Evolutionary conservation across 169 alveolate species (phyloP), one percentile per base, ranked within the genome.

Genomic region (Ichthyophthirius multifiliis): DNA sequence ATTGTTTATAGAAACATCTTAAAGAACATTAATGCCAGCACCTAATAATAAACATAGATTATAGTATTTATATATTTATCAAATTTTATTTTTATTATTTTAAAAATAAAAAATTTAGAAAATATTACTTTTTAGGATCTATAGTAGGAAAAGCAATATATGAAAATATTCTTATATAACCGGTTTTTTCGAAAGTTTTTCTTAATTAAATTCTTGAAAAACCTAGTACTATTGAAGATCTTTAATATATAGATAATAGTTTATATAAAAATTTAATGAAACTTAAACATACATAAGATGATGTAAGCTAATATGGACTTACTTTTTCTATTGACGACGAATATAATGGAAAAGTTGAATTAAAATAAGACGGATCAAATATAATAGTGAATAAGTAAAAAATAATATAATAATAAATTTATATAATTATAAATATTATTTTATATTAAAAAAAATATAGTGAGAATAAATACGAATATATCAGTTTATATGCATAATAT

Each of bases 131-230:
- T 39, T 94, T 94, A 13, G 98, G 98, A 0, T 94, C 84, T 76
- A 87, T 93, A 27, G 93, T 96, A 13, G 98, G 98, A 16, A 95
- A 96, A 88, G 99, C 99, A 9, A 85, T 97, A 31, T 97, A 94
- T 74, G 99, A 97, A 86, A 93, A 94, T 78, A 92, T 94, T 20
- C 85, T 97, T 10, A 77, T 97, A 15, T 99, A 97, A 87, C 96
- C 97, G 3, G 97, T 94, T 55, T 90, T 96, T 64, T 94, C 94
- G 45, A 87, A 95, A 16, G 92, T 95, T 9, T 93, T 96, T 75
- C 78, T 96, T 16, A 97, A 95, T 82, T 77, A 92, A 41, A 87
- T 97, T 43, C 90, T 96, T 32, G 95, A 89, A 73, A 86, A 89
- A 27, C 81, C 92, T n/a, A 95, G 94, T 46, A 90, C 89, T 16